phyloP scores from a whole-genome alignment of 139 green algal species.

The Spirogloea muscicola region DNA sequence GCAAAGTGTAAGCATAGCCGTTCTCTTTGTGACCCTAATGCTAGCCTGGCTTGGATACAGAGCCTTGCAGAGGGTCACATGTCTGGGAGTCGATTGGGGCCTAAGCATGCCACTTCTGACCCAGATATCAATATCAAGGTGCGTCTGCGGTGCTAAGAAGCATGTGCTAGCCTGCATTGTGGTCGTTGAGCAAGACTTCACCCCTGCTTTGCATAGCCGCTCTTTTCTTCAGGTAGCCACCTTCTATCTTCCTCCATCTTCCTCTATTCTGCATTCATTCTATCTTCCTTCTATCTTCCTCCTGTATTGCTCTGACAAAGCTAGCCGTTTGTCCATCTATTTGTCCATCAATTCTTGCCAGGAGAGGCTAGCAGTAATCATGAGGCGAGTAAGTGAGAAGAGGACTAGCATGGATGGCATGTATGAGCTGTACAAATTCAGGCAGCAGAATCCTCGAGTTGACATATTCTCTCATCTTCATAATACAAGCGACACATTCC shows the following conservation, averaged over 20 bases:
- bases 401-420: constrained; percentile 8
- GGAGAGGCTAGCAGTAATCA: constrained; percentile 46
- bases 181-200: background rate
- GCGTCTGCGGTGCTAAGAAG: no score
- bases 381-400: constrained; percentile 29
- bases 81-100: background rate
- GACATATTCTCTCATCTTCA: no score
- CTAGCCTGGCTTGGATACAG: background rate
- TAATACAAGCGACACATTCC: no score
- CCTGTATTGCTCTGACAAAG: constrained; percentile 1
- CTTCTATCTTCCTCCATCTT: background rate
- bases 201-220: background rate
- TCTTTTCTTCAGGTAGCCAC: background rate
- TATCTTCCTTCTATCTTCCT: constrained; percentile 7
- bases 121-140: no score
- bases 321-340: constrained; percentile 1
- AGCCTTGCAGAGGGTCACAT: background rate
- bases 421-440: constrained; percentile 20
- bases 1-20: background rate
- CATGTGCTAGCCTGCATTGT: constrained; percentile 1
- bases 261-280: constrained; percentile 3
- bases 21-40: background rate
- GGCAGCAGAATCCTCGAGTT: constrained; percentile 14
- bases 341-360: constrained; percentile 2
- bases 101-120: no score